These are phyloP conservation scores for Erucastrum elatum DNA, from an alignment of 345 rosid species.

Conservation along the genomic window DNA sequence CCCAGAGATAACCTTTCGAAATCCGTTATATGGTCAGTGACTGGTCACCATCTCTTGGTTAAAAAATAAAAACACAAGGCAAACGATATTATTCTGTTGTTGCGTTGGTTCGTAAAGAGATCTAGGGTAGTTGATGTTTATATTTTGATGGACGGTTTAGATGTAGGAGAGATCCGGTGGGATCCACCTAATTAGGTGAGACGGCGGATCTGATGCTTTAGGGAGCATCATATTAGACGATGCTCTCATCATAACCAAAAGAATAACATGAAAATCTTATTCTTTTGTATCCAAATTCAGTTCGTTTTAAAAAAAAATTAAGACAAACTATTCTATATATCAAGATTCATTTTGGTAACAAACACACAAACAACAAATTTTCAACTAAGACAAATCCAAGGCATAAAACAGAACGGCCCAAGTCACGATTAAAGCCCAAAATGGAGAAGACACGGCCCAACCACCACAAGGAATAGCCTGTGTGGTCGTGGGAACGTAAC, in stretches of 20 bases:
- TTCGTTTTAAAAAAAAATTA: background rate
- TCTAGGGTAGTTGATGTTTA: slow-evolving; percentile 30
- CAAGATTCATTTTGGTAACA: background rate
- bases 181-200: slow-evolving; percentile 28
- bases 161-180: slow-evolving; percentile 20
- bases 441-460: slow-evolving; percentile 22
- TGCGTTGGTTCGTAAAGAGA: slow-evolving; percentile 18
- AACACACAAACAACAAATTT: slow-evolving; percentile 1
- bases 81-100: slow-evolving; percentile 24
- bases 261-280: slow-evolving; percentile 5
- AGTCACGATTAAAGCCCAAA: slow-evolving; percentile 13
- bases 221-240: background rate
- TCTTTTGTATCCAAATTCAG: background rate
- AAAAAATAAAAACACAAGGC: slow-evolving; percentile 11
- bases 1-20: background rate
- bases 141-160: slow-evolving; percentile 27
- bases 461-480: slow-evolving; percentile 31
- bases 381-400: slow-evolving; percentile 16
- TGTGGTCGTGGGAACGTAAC: slow-evolving; percentile 31
- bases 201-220: slow-evolving; percentile 20
- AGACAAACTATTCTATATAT: background rate
- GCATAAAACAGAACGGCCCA: slow-evolving; percentile 21
- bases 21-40: background rate
- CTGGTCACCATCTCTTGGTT: background rate
- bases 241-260: background rate